Evolutionary conservation across 2,329 filamentous ascomycete genomes (phyloP), one percentile per base, ranked within the genome.

Genomic region (Xylaria sp.): DNA sequence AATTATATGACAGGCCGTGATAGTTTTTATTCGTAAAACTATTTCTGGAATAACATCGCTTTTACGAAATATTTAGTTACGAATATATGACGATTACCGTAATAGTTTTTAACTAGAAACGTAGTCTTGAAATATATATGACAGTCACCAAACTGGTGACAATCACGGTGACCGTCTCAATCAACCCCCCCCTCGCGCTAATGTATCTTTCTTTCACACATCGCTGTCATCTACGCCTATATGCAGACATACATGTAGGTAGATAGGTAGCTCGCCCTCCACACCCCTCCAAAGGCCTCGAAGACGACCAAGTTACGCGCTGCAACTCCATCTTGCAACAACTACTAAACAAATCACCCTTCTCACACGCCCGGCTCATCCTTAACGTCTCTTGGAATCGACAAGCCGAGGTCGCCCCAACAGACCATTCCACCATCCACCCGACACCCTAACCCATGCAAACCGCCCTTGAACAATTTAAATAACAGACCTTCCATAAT

Each of bases 401-500:
- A 53, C 51, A 8, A 55, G 36, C 24, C 30, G 32, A 27, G 11
- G 6, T 36, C 39, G 53, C 36, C 19, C 55, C 30, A 19, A 47
- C 39, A 19, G 7, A 24, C 21, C 24, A 34, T 27, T 19, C 53
- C 12, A n/a, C n/a, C 32, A 32, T 24, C 42, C 11, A 9, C 17
- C n/a, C 39, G n/a, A 42, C 53, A 24, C 14, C 1, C 14, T 14
- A 27, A 54, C 30, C 51, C 3, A 17, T 21, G 24, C 48, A 51
- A 55, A 14, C 14, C 34, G 34, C 54, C 24, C 32, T 11, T 24
- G n/a, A 12, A 42, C n/a, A 42, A n/a, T n/a, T 2, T 24, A 36
- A 32, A 42, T 4, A 21, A 14, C 0, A 45, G 3, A 14, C 47
- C 14, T n/a, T 24, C n/a, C 80, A 87, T 78, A 69, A 98, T 98